Evolutionary conservation across 176 grass and related monocot genomes (phyloP), one percentile per base, ranked within the genome.

Genomic region (Rhynchospora pubera): DNA sequence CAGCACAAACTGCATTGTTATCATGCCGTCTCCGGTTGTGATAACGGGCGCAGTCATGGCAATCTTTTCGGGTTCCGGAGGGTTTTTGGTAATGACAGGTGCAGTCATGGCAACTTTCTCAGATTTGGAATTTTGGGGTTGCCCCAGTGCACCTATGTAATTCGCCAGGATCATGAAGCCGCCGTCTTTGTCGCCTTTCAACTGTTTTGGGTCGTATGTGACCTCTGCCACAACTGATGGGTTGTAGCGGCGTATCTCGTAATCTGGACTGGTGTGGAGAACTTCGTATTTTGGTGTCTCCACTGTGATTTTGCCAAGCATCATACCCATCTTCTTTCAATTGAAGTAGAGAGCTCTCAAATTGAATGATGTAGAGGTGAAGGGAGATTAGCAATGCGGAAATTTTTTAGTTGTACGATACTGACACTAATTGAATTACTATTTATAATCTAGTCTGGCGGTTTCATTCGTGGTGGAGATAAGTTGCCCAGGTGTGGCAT

Each of bases 241-340:
- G 9, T 87, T 78, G 87, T 97, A 97, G 80, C 65, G 88, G 72
- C 90, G 86, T 83, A 97, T 89, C 95, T 97, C 95, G 81, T 97
- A 97, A 84, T 93, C 95, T 34, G 83, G 65, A 75, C 88, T 91
- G 19, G 87, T 22, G 85, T 88, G 87, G 77, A 94, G 22, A 79
- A 97, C 86, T 71, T 97, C 92, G 78, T 93, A 85, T 78, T 97
- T 97, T 3, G 95, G 95, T 51, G 85, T 94, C 90, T 97, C 95
- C 57, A 88, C 95, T 30, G 85, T 85, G 86, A 97, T 97, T 83
- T 88, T 97, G 12, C 95, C 92, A 2, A 97, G 67, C 0, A 97
- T 15, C 74, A 97, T 57, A 68, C 95, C 95, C 95, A 94, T 97
- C 61, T 81, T 62, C 24, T 64, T 82, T 57, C 21, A 57, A 14